Base-by-base conservation (phyloP, 2,329 filamentous ascomycete genomes). In the Talaromyces sp. region DNA sequence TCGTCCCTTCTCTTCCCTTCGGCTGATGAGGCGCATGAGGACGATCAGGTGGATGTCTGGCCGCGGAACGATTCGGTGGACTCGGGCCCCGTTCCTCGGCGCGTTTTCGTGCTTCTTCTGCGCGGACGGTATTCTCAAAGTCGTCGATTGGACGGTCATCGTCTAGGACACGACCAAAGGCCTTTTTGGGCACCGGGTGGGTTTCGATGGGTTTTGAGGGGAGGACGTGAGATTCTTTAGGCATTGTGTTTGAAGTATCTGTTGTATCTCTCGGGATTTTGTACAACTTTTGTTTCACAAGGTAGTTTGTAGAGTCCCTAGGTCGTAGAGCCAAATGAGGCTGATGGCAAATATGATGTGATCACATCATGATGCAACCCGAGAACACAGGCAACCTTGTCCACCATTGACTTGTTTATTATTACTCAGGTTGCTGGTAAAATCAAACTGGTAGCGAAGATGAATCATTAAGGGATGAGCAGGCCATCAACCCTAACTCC, bases 81-180 rank as follows among this genome's bases (percentile, higher is more conserved):
- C 46, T 56, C 15, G 58, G 53, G 39, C 37, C 46, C 11, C 41
- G 54, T 19, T 60, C 39, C 22, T 53, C 45, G 40, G 53, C 53
- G 19, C 25, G 33, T 25, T 50, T 28, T 17, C 40, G 48, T 36
- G 40, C 54, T 60, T 60, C 58, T 31, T 57, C 33, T 22, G 36
- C 28, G 41, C 40, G 58, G 5, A 60, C 58, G 25, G 55, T 57
- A 22, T 57, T 57, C 35, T 60, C 54, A 22, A n/a, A 60, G 46
- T 60, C 53, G 43, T 60, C 58, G 22, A 54, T 36, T 17, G 58
- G 58, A 53, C 48, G 53, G 21, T 60, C 54, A 40, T 60, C 58
- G 35, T 57, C 58, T 17, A 60, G 58, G 17, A 60, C 58, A 33
- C 58, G 58, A 36, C 58, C 58, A 50, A 60, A 60, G 25, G 58